Percentiles rank a stretch among this genome's conserved stretches.
Evolutionary conservation across 1,284 basidiomycete species (phyloP).

Genomic region (Pseudozyma sp.): DNA sequence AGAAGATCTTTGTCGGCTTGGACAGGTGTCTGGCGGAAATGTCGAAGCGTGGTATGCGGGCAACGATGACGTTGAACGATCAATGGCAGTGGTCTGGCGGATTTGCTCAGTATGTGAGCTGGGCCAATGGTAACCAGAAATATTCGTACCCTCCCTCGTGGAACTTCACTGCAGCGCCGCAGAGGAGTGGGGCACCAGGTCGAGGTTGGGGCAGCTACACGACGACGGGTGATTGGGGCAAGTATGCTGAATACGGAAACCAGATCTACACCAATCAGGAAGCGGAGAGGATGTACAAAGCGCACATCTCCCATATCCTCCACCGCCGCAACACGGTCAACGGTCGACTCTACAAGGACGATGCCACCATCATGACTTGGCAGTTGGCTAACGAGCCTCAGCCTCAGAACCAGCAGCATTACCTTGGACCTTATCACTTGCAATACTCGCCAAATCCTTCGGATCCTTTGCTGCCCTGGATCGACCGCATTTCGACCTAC

Average conservation of each 20-base stretch:
- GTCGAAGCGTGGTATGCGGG: slow-evolving; percentile 45
- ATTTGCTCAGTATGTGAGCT: slow-evolving; percentile 45
- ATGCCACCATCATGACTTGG: slow-evolving; percentile 60
- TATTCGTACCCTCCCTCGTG: slow-evolving; percentile 52
- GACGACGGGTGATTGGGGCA: slow-evolving; percentile 39
- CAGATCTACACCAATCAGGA: slow-evolving; percentile 42
- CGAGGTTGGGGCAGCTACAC: no score
- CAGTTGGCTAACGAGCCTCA: slow-evolving; percentile 58
- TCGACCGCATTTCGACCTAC: slow-evolving; percentile 39
- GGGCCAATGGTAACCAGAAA: slow-evolving; percentile 40
- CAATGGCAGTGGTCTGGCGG: slow-evolving; percentile 45
- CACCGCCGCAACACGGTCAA: slow-evolving; percentile 52
- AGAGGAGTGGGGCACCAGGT: slow-evolving; percentile 23
- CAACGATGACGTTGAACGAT: slow-evolving; percentile 51
- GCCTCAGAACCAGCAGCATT: slow-evolving; percentile 6
- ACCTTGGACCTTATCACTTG: slow-evolving; percentile 12
- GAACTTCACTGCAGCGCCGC: slow-evolving; percentile 38
- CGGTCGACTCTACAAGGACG: slow-evolving; percentile 49
- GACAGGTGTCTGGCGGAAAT: slow-evolving; percentile 53
- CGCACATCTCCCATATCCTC: slow-evolving; percentile 45
- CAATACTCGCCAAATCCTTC: slow-evolving; percentile 19
- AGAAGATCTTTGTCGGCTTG: slow-evolving; percentile 47
- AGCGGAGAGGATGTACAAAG: slow-evolving; percentile 25
- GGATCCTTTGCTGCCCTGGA: slow-evolving; percentile 36
- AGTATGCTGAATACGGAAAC: slow-evolving; percentile 48